A percentile compares a stretch with the other conserved stretches of the same genome.
phyloP scores from a whole-genome alignment of 2,329 filamentous ascomycete genomes.

The Xylaria sp. region DNA sequence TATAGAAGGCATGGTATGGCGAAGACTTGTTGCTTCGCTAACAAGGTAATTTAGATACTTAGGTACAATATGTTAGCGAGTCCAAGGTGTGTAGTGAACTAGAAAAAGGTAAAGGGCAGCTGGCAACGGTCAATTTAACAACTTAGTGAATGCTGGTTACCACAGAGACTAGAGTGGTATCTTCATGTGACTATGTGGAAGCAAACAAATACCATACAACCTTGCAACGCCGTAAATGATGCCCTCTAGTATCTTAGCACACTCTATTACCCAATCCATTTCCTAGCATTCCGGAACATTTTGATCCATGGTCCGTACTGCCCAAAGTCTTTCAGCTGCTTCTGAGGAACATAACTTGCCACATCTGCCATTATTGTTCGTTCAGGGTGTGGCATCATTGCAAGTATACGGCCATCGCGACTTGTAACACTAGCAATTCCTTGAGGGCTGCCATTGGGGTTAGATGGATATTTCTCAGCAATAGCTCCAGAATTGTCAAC shows the following conservation, averaged over 20 bases:
- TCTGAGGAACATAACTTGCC: slow-evolving; percentile 75
- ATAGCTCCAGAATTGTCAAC: slow-evolving; percentile 82
- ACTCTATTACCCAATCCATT: slow-evolving; percentile 77
- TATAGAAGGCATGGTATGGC: background rate
- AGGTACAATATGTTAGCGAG: slow-evolving; percentile 7
- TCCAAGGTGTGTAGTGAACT: background rate
- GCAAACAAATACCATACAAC: slow-evolving; percentile 13
- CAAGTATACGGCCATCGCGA: slow-evolving; percentile 79
- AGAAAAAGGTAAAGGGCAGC: background rate
- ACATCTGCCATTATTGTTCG: slow-evolving; percentile 85
- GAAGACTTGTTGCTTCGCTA: background rate
- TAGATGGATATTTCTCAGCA: slow-evolving; percentile 87
- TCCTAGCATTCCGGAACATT: slow-evolving; percentile 87
- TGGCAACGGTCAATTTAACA: background rate
- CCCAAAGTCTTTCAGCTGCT: slow-evolving; percentile 74
- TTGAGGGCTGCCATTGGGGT: slow-evolving; percentile 85
- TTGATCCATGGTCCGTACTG: slow-evolving; percentile 87
- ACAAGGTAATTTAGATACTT: background rate
- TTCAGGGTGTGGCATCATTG: slow-evolving; percentile 95
- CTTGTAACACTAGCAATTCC: slow-evolving; percentile 79
- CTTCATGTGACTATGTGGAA: slow-evolving; percentile 11
- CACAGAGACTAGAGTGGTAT: background rate
- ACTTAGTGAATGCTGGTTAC: slow-evolving; percentile 1
- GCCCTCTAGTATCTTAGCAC: slow-evolving; percentile 11
- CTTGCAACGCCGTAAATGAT: slow-evolving; percentile 28